A percentile compares a stretch with the other conserved stretches of the same genome.
Evolutionary conservation across 2,329 filamentous ascomycete genomes (phyloP).

Genomic region (Chaetothyriales sp.): DNA sequence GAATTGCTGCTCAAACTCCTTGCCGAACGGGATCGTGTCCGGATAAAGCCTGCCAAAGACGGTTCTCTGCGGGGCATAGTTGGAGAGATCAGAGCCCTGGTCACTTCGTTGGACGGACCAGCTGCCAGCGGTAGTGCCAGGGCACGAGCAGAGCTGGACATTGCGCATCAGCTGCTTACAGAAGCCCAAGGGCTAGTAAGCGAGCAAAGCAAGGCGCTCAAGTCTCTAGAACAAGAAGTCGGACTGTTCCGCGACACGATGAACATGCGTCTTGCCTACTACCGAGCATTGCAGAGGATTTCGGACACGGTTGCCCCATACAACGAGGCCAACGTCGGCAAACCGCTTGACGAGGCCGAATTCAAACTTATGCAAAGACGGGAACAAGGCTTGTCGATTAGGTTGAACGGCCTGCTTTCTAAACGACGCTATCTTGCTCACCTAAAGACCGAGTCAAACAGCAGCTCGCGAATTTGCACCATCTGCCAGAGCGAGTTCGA

Average conservation of each 20-base stretch:
- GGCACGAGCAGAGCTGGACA: slow-evolving; percentile 45
- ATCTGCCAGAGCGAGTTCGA: slow-evolving; percentile 71
- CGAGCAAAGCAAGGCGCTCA: slow-evolving; percentile 37
- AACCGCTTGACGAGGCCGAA: slow-evolving; percentile 38
- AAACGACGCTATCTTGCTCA: slow-evolving; percentile 63
- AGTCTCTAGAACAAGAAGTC: slow-evolving; percentile 46
- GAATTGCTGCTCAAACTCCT: slow-evolving; percentile 41
- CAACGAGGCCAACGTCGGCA: slow-evolving; percentile 44
- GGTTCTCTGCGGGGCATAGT: slow-evolving; percentile 58
- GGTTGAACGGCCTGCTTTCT: slow-evolving; percentile 48
- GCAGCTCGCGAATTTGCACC: slow-evolving; percentile 57
- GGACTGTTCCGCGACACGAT: slow-evolving; percentile 62
- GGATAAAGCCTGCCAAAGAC: slow-evolving; percentile 30
- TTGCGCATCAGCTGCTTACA: slow-evolving; percentile 50
- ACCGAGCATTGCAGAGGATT: slow-evolving; percentile 76
- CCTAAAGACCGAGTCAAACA: slow-evolving; percentile 45
- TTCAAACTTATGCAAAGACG: slow-evolving; percentile 27
- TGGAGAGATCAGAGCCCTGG: slow-evolving; percentile 51
- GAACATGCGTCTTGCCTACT: slow-evolving; percentile 79
- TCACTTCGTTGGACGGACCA: slow-evolving; percentile 44
- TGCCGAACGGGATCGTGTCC: slow-evolving; percentile 29
- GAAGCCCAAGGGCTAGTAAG: slow-evolving; percentile 39
- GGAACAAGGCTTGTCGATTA: slow-evolving; percentile 40
- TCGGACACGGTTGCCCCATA: slow-evolving; percentile 73
- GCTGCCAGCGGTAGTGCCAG: slow-evolving; percentile 39